Evolutionary conservation across 2,329 filamentous ascomycete species (phyloP).

Genomic region (Ophiobolus disseminans): DNA sequence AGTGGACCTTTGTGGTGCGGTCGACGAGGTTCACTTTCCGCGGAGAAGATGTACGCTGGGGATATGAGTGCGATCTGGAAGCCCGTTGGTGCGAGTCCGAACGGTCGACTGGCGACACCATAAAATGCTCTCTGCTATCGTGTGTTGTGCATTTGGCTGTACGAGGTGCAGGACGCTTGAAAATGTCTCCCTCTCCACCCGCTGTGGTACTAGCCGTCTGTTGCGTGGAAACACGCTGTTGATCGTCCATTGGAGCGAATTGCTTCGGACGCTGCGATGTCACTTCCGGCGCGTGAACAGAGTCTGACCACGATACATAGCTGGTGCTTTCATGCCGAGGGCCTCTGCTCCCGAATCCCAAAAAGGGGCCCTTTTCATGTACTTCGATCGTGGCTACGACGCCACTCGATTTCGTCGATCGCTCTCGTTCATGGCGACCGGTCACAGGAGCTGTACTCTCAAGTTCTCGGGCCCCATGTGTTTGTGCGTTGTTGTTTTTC

Average conservation of each 20-base stretch:
- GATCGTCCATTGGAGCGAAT: conserved; percentile 9
- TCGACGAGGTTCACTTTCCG: conserved; percentile 21
- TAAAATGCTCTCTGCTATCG: conserved; percentile 16
- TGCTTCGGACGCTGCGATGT: conserved; percentile 13
- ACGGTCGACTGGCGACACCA: conserved; percentile 27
- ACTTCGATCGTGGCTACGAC: conserved; percentile 41
- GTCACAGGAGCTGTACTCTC: conserved; percentile 1
- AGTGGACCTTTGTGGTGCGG: conserved; percentile 11
- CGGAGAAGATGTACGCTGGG: conserved; percentile 28
- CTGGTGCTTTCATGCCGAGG: conserved; percentile 39
- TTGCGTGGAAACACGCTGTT: conserved; percentile 1
- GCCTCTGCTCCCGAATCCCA: conserved; percentile 49
- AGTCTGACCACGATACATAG: conserved; percentile 54
- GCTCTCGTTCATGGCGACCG: conserved; percentile 15
- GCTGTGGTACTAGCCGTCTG: conserved; percentile 1
- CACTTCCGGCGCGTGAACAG: conserved; percentile 32
- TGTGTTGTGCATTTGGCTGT: conserved; percentile 11
- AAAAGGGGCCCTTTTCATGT: conserved; percentile 42
- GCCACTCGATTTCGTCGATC: conserved; percentile 20
- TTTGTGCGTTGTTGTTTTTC: conserved; percentile 27
- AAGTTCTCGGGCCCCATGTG: conserved; percentile 8
- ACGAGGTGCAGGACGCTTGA: conserved; percentile 13
- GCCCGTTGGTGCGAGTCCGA: conserved; percentile 17
- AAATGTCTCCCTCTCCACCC: conserved; percentile 7
- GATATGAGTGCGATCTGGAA: conserved; percentile 34